Conservation (phyloP, 2,329 filamentous ascomycete species). For the Fusarium sacchari region DNA sequence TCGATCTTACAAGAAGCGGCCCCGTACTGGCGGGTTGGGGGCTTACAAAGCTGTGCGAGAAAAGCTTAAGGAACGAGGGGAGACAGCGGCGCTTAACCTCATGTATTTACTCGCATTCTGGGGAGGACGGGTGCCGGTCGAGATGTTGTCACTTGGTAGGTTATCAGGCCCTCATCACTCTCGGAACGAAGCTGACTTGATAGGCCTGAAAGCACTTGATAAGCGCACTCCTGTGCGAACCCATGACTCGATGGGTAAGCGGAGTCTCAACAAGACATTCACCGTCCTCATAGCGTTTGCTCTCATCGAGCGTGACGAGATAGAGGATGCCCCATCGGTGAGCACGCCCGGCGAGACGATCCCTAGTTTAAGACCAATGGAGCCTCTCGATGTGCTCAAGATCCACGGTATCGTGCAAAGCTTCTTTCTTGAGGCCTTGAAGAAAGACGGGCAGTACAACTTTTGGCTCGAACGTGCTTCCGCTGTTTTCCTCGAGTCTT, state of each 20-base stretch:
- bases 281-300: constrained; percentile 40
- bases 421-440: constrained; percentile 38
- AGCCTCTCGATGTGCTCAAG: constrained; percentile 39
- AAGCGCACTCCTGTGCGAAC: constrained; percentile 38
- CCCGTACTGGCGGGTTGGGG: constrained; percentile 31
- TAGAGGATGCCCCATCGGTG: constrained; percentile 34
- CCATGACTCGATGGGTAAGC: constrained; percentile 28
- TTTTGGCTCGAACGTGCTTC: constrained; percentile 42
- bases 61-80: constrained; percentile 37
- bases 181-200: not conserved
- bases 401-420: constrained; percentile 38
- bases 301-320: constrained; percentile 40
- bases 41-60: constrained; percentile 39
- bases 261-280: constrained; percentile 41
- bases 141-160: constrained; percentile 39
- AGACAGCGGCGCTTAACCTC: constrained; percentile 38
- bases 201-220: constrained; percentile 36
- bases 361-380: not conserved
- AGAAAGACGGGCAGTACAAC: constrained; percentile 25
- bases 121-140: constrained; percentile 37
- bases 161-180: not conserved
- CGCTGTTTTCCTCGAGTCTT: constrained; percentile 38
- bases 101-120: constrained; percentile 42
- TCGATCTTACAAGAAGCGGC: constrained; percentile 35
- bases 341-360: constrained; percentile 20